These are phyloP conservation scores for Endoconidiophora polonica DNA, from an alignment of 2,329 filamentous ascomycete genomes.

Conservation along the genomic window DNA sequence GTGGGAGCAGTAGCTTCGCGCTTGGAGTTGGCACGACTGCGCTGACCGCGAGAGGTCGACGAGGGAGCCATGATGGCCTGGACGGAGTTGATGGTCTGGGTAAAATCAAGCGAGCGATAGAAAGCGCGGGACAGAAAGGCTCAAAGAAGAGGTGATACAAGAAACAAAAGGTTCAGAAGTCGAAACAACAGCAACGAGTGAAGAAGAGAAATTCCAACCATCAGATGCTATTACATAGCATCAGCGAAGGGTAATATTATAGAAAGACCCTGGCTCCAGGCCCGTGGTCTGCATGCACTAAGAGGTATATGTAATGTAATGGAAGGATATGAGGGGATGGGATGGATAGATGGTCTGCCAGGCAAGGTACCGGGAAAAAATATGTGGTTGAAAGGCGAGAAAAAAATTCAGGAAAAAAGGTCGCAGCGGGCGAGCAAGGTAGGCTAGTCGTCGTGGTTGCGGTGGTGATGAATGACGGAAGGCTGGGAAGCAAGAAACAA, in stretches of 20 bases:
- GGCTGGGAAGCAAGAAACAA: slow-evolving; percentile 7
- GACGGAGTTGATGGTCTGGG: background rate
- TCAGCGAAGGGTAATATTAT: background rate
- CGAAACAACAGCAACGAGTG: background rate
- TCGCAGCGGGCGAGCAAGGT: background rate
- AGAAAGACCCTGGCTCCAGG: slow-evolving; percentile 1
- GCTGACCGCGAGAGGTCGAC: slow-evolving; percentile 22
- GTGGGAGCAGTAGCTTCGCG: slow-evolving; percentile 18
- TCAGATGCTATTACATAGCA: background rate
- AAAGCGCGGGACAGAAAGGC: background rate
- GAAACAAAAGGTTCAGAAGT: background rate
- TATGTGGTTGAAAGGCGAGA: background rate
- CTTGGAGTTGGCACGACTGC: slow-evolving; percentile 19
- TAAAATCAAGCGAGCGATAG: background rate
- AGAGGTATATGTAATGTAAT: background rate
- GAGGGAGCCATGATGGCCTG: slow-evolving; percentile 1
- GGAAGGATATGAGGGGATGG: background rate
- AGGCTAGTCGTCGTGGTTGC: slow-evolving; percentile 4
- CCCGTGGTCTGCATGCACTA: background rate
- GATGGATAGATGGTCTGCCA: background rate
- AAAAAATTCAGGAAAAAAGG: background rate
- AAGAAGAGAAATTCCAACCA: background rate
- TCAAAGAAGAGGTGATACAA: background rate
- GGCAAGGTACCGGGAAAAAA: background rate
- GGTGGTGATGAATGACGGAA: slow-evolving; percentile 8